Base-by-base conservation (phyloP, 768 basidiomycete genomes). In the Panaeolus cyanescens region DNA sequence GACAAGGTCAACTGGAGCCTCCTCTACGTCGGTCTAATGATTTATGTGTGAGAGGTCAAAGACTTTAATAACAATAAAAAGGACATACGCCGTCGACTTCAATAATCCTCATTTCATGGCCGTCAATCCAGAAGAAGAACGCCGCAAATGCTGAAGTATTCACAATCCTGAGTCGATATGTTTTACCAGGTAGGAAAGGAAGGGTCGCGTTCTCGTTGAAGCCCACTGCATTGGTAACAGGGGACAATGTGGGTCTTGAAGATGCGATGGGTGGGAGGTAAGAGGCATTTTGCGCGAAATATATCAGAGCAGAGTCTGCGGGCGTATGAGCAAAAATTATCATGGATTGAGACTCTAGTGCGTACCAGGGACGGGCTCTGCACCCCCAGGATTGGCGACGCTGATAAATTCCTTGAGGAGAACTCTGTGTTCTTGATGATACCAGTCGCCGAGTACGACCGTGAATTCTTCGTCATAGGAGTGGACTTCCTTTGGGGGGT, bases 381-480 rank as follows among this genome's bases (percentile, higher is more conserved):
- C 87, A 19, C 95, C 95, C 22, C 83, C 84, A 0, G 95, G 95
- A 72, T 96, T 91, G 7, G 82, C 77, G 39, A 86, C 80, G 69
- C 74, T 89, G 70, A 95, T 75, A 74, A 93, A 96, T 32, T 83
- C 72, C 25, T 86, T 72, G 56, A 92, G 55, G 32, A 96, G 83
- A 8, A 73, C 78, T 1, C 74, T 53, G 62, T 94, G 91, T 71
- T 93, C 80, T 5, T 87, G 71, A 70, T 97, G 94, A 70, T 98
- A 98, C 96, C 96, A 99, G 72, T 98, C 96, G 5, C 87, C 84
- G 1, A 98, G 78, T 61, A 95, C 70, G 64, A 99, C 79, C 19
- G 92, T 96, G 76, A 86, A 95, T 66, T 98, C 96, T 28, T 90
- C 92, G 72, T 98, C 95, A 73, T 97, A 98, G 64, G 74, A 65